These are phyloP conservation scores for Pezicula neosporulosa DNA, from an alignment of 2,329 filamentous ascomycete species.

Conservation along the genomic window DNA sequence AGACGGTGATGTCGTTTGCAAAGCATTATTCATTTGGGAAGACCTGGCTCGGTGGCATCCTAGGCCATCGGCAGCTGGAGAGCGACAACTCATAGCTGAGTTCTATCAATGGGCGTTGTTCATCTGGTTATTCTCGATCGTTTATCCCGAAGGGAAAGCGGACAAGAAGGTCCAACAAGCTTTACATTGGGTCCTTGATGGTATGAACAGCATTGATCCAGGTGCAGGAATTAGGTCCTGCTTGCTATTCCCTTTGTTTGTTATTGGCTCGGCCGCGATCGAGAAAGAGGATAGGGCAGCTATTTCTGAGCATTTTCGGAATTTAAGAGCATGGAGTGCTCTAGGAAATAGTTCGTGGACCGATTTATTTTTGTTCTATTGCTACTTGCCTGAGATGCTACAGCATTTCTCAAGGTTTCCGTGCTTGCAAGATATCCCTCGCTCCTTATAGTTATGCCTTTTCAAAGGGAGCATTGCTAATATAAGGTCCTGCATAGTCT, in stretches of 20 bases:
- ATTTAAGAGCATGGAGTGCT: conserved; percentile 13
- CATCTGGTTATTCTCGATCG: conserved; percentile 18
- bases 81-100: conserved; percentile 6
- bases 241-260: conserved; percentile 19
- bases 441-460: too few species aligned
- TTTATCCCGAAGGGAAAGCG: conserved; percentile 8
- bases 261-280: conserved; percentile 13
- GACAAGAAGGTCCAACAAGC: conserved; percentile 8
- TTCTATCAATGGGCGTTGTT: conserved; percentile 15
- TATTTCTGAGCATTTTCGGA: conserved; percentile 10
- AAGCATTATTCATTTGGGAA: conserved; percentile 11
- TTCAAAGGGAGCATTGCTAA: too few species aligned
- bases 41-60: conserved; percentile 15
- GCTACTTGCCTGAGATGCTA: too few species aligned
- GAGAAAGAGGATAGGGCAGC: conserved; percentile 6
- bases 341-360: conserved; percentile 11
- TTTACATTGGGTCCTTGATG: conserved; percentile 5
- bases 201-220: conserved; percentile 11
- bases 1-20: conserved; percentile 5
- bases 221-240: conserved; percentile 14
- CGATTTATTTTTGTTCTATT: too few species aligned
- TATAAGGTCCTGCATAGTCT: not conserved
- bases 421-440: too few species aligned
- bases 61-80: not conserved
- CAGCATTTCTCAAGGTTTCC: too few species aligned